Base-by-base conservation (phyloP, 768 basidiomycete genomes). In the Leccinum uliginosum region DNA sequence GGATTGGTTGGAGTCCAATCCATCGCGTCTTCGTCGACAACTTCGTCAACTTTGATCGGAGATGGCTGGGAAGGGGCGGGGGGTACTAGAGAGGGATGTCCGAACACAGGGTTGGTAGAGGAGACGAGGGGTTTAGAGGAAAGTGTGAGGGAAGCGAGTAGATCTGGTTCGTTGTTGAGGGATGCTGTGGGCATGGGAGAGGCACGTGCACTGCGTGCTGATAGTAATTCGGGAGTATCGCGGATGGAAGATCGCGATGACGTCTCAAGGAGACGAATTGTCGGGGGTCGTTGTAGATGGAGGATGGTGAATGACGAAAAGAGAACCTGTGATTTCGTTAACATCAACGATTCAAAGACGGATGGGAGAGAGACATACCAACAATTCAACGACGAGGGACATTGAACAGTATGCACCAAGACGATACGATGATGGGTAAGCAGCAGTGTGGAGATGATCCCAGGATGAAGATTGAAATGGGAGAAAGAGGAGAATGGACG, bases 211-310 rank as follows among this genome's bases (percentile, higher is more conserved):
- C 59, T 63, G 2, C 59, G 62, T 15, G 49, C 38, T 10, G 65
- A 60, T 27, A n/a, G n/a, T n/a, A 56, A 38, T 50, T 70, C 70
- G 9, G 83, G 80, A 8, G 82, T 83, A 15, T 72, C 68, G 38
- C 78, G 77, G 50, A 67, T 62, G 19, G 71, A 71, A 14, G 75
- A 58, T 2, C 74, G 65, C 49, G 62, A 40, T n/a, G 78, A 77
- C 8, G 83, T 80, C 64, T 87, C 80, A 46, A 90, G 78, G 24
- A 92, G 81, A 45, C 86, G 85, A 51, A 92, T 83, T 2, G 81
- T 65, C 10, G 89, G 88, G 1, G 90, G 87, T 17, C 80, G 83
- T 56, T 86, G 85, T 6, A 91, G 67, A 35, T 80, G 82, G 32
- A 92, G 75, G 15, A 82, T 74, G 50, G 78, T 73, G 56, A 75